Base-by-base conservation (phyloP, 2,329 filamentous ascomycete genomes). In the Colletotrichum brevisporum region DNA sequence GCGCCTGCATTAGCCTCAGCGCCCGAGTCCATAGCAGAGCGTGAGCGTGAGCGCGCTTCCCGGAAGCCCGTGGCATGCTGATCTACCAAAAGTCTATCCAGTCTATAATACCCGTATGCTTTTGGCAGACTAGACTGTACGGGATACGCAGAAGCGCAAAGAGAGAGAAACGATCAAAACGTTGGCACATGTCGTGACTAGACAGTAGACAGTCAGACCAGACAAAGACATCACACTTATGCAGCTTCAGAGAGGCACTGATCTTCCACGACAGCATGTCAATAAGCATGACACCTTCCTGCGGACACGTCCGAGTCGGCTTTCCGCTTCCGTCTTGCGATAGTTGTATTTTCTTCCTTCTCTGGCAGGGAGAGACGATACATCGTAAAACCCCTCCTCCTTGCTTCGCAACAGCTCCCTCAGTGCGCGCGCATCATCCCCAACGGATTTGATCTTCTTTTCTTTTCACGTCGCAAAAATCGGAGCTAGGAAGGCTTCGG, bases 1-100 rank as follows among this genome's bases (percentile, higher is more conserved):
- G 62, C 56, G 55, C 55, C 55, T 66, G 66, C 62, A 43, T 61
- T 66, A 67, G 67, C 52, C 51, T 56, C 18, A 39, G 10, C 31
- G 6, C 31, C 31, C 31, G 31, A 10, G 8, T 9, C 4, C 51
- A 41, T 41, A 27, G 36, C 26, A 18, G 31, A 21, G 13, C 15
- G n/a, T 18, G 39, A 45, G 31, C 15, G n/a, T 18, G 39, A 45
- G 31, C 3, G 41, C n/a, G n/a, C 31, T 51, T 63, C n/a, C 58
- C 31, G 41, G 24, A 54, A 50, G 18, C 15, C 27, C 57, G 9
- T 36, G 31, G 6, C 31, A 36, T 36, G 31, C 31, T 36, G 31
- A 12, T 36, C 31, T 36, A 36, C 31, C 31, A 36, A 36, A 36
- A 36, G 31, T 36, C 6, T 36, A 36, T 36, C 31, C 31, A 12